A percentile compares a stretch with the other conserved stretches of the same genome.
phyloP scores from a whole-genome alignment of 2,329 filamentous ascomycete species.

The Blastomyces percursus region DNA sequence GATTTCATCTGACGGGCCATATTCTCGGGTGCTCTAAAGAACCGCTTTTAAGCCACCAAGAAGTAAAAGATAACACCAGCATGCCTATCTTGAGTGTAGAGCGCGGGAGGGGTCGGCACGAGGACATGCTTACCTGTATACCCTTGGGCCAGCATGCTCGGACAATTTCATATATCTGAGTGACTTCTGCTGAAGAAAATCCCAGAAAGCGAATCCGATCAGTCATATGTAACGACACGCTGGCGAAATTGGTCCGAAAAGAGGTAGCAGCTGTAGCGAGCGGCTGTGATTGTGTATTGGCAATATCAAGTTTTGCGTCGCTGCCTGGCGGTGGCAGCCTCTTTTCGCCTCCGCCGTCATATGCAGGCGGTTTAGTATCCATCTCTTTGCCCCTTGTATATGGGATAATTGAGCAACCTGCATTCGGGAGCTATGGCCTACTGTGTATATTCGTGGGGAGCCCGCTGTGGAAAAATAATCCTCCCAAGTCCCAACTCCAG shows the following conservation, averaged over 20 bases:
- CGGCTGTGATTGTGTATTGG: neutral
- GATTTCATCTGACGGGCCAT: constrained; percentile 28
- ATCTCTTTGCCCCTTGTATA: neutral
- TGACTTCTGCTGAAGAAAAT: constrained; percentile 23
- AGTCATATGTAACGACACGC: constrained; percentile 22
- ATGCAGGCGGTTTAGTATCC: neutral
- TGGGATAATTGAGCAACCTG: neutral
- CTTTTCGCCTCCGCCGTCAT: neutral
- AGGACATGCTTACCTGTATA: neutral
- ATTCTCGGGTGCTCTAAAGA: constrained; percentile 16
- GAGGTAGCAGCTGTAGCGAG: neutral
- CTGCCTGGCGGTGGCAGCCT: no score
- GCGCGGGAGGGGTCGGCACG: neutral
- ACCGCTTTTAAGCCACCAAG: neutral
- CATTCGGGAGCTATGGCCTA: neutral
- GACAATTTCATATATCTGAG: neutral
- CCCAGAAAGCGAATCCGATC: constrained; percentile 29
- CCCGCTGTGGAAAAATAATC: neutral
- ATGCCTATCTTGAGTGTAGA: neutral
- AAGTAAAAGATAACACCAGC: no score
- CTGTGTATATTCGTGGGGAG: neutral
- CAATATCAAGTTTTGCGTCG: neutral
- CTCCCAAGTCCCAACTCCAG: neutral
- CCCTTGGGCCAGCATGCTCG: neutral
- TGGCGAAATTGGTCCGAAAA: constrained; percentile 17